Percentiles rank a stretch among this genome's conserved stretches.
phyloP scores from a whole-genome alignment of 1,139 yeast genomes.

The Candida sp. region DNA sequence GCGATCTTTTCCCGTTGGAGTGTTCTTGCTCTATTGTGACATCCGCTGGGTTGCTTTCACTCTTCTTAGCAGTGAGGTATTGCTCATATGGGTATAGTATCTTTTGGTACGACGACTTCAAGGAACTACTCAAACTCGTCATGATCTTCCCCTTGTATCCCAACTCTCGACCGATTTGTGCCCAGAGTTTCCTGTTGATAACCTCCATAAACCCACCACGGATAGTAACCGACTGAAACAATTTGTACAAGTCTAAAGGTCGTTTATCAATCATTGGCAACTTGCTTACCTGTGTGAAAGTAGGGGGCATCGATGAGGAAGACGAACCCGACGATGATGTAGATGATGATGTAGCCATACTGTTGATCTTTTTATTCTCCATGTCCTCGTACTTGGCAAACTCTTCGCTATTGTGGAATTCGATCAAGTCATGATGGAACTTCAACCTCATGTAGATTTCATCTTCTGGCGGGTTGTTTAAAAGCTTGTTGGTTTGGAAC shows the following conservation, averaged over 20 bases:
- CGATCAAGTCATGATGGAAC: conserved; percentile 33
- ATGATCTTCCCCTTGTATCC: conserved; percentile 64
- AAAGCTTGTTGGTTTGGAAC: conserved; percentile 17
- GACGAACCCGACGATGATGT: not conserved
- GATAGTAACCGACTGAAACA: conserved; percentile 53
- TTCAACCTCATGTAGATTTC: conserved; percentile 32
- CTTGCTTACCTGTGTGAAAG: conserved; percentile 11
- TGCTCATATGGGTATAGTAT: conserved; percentile 39
- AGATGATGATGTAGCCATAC: not conserved
- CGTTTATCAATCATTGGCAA: conserved; percentile 63
- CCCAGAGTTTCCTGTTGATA: conserved; percentile 62
- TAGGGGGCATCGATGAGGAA: not conserved
- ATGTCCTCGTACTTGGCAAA: conserved; percentile 10
- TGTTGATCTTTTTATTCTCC: not conserved
- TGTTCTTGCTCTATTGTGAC: conserved; percentile 1
- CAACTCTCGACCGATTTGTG: conserved; percentile 72
- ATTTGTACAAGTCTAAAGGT: conserved; percentile 56
- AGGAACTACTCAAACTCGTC: conserved; percentile 72
- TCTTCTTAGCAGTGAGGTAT: conserved; percentile 13
- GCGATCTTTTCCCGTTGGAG: conserved; percentile 12
- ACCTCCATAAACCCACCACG: conserved; percentile 64
- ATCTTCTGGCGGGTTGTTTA: conserved; percentile 31
- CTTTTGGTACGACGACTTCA: conserved; percentile 59
- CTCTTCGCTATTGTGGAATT: conserved; percentile 17
- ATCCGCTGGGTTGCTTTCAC: conserved; percentile 11